Percentiles rank a stretch among this genome's conserved stretches.
Evolutionary conservation across 768 basidiomycete species (phyloP).

Genomic region (Xanthoconium stramineum): DNA sequence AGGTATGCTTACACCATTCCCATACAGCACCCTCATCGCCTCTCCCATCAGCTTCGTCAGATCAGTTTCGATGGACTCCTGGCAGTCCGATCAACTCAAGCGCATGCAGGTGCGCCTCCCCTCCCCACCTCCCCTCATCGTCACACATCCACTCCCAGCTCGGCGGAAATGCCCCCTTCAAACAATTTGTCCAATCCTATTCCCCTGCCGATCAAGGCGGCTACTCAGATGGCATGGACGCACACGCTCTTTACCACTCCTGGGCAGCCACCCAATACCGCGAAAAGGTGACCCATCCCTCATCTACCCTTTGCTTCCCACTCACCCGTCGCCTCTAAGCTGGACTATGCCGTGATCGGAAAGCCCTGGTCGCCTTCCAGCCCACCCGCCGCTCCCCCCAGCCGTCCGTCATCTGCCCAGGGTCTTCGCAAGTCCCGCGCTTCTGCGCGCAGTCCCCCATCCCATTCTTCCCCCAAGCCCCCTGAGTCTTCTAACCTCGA

Average conservation of each 20-base stretch:
- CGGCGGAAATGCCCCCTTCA: slow-evolving; percentile 86
- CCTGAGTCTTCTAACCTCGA: slow-evolving; percentile 35
- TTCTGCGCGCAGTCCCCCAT: slow-evolving; percentile 50
- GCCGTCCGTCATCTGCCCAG: slow-evolving; percentile 70
- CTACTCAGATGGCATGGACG: slow-evolving; percentile 56
- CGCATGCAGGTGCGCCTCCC: slow-evolving; percentile 75
- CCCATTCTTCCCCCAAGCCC: slow-evolving; percentile 15
- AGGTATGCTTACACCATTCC: slow-evolving; percentile 39
- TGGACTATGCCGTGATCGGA: slow-evolving; percentile 73
- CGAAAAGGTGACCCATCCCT: slow-evolving; percentile 65
- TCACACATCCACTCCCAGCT: slow-evolving; percentile 43
- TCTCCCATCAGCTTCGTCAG: slow-evolving; percentile 68
- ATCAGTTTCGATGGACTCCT: slow-evolving; percentile 95
- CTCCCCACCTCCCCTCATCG: neutral
- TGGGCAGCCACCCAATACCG: slow-evolving; percentile 96
- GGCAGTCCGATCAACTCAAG: slow-evolving; percentile 84
- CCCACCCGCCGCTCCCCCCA: slow-evolving; percentile 54
- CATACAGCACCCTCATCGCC: neutral
- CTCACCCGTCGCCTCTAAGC: slow-evolving; percentile 43
- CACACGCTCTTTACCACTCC: slow-evolving; percentile 82
- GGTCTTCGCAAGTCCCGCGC: slow-evolving; percentile 87
- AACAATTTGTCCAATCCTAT: slow-evolving; percentile 73
- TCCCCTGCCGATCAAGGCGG: slow-evolving; percentile 64
- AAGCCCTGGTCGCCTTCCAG: slow-evolving; percentile 76
- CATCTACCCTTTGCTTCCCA: neutral